These are phyloP conservation scores for Mycena alexandri DNA, from an alignment of 768 basidiomycete species.

Conservation along the genomic window DNA sequence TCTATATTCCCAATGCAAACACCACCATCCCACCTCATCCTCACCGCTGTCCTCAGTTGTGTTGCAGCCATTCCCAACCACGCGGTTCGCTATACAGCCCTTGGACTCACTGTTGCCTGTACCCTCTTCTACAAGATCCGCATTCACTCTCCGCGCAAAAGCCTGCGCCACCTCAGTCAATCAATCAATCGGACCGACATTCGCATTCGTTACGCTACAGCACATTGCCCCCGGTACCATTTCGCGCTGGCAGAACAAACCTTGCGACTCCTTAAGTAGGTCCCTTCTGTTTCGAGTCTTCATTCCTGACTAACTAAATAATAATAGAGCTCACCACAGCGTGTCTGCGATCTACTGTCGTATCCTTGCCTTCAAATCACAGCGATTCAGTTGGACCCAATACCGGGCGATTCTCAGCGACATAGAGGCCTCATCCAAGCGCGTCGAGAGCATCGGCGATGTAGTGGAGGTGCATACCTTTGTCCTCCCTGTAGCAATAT, in stretches of 20 bases:
- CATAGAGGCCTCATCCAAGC: not conserved
- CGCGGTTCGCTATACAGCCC: not conserved
- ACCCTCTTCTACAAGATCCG: not conserved
- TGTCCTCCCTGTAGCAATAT: too few species aligned
- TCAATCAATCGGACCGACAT: not conserved
- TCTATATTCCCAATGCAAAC: too few species aligned
- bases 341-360: slow-evolving; percentile 1
- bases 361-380: not conserved
- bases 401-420: not conserved
- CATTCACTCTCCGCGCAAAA: not conserved
- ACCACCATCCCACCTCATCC: not conserved
- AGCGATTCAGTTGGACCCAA: not conserved
- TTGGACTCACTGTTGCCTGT: not conserved
- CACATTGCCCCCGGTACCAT: not conserved
- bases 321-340: not conserved
- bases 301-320: not conserved
- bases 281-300: not conserved
- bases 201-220: not conserved
- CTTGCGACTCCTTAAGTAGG: not conserved
- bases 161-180: not conserved
- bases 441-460: not conserved
- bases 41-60: not conserved
- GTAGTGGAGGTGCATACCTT: not conserved
- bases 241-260: not conserved
- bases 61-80: not conserved